These are phyloP conservation scores for Dactylella cylindrospora DNA, from an alignment of 2,329 filamentous ascomycete species.

Conservation along the genomic window DNA sequence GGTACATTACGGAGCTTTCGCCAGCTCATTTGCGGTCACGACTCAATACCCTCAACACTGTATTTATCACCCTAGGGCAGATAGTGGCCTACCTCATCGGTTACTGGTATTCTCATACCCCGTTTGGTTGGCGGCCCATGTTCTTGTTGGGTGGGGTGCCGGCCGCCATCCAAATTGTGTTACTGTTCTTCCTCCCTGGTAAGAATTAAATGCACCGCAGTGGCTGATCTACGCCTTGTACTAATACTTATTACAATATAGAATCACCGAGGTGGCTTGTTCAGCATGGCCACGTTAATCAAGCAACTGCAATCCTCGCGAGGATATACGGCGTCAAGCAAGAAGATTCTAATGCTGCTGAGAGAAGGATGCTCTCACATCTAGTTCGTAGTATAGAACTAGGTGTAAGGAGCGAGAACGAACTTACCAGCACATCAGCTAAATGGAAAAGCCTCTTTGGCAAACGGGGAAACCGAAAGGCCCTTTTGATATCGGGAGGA, in stretches of 20 bases:
- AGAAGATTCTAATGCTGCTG: slow-evolving; percentile 14
- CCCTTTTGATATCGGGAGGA: slow-evolving; percentile 79
- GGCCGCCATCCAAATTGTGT: slow-evolving; percentile 67
- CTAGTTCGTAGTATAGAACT: slow-evolving; percentile 57
- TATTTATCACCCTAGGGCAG: slow-evolving; percentile 86
- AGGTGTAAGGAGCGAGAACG: slow-evolving; percentile 60
- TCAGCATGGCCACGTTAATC: slow-evolving; percentile 63
- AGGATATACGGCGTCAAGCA: slow-evolving; percentile 61
- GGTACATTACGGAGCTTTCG: slow-evolving; percentile 81
- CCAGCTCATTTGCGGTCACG: slow-evolving; percentile 74
- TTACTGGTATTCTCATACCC: slow-evolving; percentile 58
- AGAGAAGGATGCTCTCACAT: slow-evolving; percentile 33
- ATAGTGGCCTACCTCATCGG: slow-evolving; percentile 84
- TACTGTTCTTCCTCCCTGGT: slow-evolving; percentile 60
- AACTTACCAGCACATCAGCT: slow-evolving; percentile 45
- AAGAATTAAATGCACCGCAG: not conserved
- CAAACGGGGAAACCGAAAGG: slow-evolving; percentile 64
- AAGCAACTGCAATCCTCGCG: slow-evolving; percentile 66
- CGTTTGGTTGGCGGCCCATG: slow-evolving; percentile 80
- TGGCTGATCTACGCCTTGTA: not conserved
- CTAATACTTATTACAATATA: slow-evolving; percentile 54
- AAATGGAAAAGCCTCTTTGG: slow-evolving; percentile 44
- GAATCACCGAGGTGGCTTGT: slow-evolving; percentile 90
- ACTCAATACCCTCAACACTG: slow-evolving; percentile 75
- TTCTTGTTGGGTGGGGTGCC: slow-evolving; percentile 81